These are phyloP conservation scores for Astrephomene gubernaculifera DNA, from an alignment of 139 green algal genomes.

Conservation along the genomic window DNA sequence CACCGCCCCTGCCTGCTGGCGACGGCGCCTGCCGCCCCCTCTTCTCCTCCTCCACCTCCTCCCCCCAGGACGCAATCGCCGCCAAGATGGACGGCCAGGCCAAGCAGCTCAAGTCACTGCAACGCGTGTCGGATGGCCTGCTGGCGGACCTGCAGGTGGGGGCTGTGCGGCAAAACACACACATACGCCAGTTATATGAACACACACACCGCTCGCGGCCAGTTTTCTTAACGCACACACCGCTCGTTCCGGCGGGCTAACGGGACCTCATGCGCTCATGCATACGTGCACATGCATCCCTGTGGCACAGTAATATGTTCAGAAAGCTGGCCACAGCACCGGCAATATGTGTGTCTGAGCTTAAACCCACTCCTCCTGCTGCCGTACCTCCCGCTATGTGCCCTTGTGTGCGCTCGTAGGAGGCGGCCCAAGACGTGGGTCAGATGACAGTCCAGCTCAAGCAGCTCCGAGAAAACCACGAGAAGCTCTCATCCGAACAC, in stretches of 20 bases:
- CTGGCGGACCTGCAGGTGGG: constrained; percentile 32
- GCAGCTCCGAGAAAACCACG: background rate
- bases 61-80: background rate
- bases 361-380: too few relatives aligned
- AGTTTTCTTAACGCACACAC: too few relatives aligned
- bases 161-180: background rate
- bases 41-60: background rate
- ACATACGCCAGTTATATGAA: too few relatives aligned
- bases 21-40: background rate
- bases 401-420: constrained; percentile 11
- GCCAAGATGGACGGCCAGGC: constrained; percentile 17
- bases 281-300: too few relatives aligned
- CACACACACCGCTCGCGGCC: too few relatives aligned
- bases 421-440: constrained; percentile 26
- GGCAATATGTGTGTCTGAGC: too few relatives aligned
- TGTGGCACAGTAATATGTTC: too few relatives aligned
- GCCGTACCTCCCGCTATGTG: too few relatives aligned
- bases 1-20: background rate
- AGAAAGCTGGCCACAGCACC: too few relatives aligned
- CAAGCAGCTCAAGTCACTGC: background rate
- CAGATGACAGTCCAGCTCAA: constrained; percentile 23
- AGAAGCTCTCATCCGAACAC: too few relatives aligned
- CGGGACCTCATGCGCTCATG: too few relatives aligned
- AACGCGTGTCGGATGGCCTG: constrained; percentile 1
- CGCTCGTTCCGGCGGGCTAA: too few relatives aligned